Conservation (phyloP, 2,329 filamentous ascomycete species). For the Aspergillus sp. region DNA sequence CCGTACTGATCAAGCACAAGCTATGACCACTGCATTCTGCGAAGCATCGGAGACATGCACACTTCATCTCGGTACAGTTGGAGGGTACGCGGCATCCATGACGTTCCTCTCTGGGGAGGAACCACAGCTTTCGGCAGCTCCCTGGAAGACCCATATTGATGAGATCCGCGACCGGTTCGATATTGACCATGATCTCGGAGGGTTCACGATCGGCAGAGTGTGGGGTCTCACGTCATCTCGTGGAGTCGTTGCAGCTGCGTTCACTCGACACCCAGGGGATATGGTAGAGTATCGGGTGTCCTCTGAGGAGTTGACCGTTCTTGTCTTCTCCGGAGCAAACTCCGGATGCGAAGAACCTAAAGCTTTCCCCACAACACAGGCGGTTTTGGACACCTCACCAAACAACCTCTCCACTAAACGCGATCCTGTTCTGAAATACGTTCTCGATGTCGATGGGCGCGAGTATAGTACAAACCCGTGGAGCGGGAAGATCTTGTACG, state of each 20-base stretch:
- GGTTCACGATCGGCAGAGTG: constrained; percentile 48
- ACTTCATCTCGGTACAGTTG: constrained; percentile 32
- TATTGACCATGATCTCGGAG: constrained; percentile 50
- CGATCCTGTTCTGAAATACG: constrained; percentile 26
- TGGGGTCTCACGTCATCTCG: constrained; percentile 55
- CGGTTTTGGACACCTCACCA: constrained; percentile 14
- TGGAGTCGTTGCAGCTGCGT: constrained; percentile 49
- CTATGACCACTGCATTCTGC: constrained; percentile 21
- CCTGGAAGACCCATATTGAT: constrained; percentile 32
- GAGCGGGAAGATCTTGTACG: constrained; percentile 34
- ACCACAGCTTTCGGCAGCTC: constrained; percentile 9
- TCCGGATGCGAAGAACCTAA: constrained; percentile 10
- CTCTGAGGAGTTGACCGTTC: constrained; percentile 43
- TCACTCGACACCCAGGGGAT: constrained; percentile 56
- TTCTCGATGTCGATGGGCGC: constrained; percentile 22
- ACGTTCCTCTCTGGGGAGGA: constrained; percentile 11
- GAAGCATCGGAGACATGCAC: constrained; percentile 13
- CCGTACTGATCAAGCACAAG: constrained; percentile 22
- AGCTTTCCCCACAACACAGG: constrained; percentile 2
- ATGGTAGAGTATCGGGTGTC: constrained; percentile 56
- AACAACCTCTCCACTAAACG: constrained; percentile 17
- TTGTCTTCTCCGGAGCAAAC: constrained; percentile 35
- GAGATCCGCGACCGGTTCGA: constrained; percentile 46
- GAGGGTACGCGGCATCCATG: constrained; percentile 23
- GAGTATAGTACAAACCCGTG: constrained; percentile 17